phyloP scores from a whole-genome alignment of 495 filamentous ascomycete species.

The Penicillium manginii region DNA sequence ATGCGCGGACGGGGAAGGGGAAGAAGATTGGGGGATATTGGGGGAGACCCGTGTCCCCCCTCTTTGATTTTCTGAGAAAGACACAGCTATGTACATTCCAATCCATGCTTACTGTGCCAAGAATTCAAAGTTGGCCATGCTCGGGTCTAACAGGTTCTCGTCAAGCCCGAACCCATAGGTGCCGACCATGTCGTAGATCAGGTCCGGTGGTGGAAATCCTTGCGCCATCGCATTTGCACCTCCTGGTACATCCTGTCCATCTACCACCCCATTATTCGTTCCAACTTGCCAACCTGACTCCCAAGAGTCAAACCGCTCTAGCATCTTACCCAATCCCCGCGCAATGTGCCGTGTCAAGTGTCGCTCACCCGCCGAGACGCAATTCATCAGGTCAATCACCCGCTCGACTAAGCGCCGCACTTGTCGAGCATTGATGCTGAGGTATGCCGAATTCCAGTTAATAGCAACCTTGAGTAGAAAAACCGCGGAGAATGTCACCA shows the following conservation, averaged over 20 bases:
- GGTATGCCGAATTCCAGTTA: conserved; percentile 56
- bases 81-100: background rate
- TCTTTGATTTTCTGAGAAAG: background rate
- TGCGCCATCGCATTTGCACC: conserved; percentile 53
- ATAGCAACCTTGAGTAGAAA: conserved; percentile 61
- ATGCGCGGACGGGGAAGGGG: background rate
- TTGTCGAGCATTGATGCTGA: conserved; percentile 46
- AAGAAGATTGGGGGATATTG: background rate
- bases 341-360: conserved; percentile 59
- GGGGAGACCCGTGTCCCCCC: background rate
- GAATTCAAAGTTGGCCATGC: conserved; percentile 52
- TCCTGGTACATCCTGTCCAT: conserved; percentile 38
- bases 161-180: conserved; percentile 54
- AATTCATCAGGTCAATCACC: conserved; percentile 56
- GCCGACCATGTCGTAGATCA: conserved; percentile 55
- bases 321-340: conserved; percentile 56
- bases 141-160: conserved; percentile 51
- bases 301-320: conserved; percentile 52
- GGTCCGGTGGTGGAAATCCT: conserved; percentile 50
- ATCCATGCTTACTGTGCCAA: conserved; percentile 34
- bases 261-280: conserved; percentile 16
- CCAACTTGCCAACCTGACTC: conserved; percentile 40
- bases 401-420: conserved; percentile 52
- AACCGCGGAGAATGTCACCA: conserved; percentile 63
- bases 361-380: conserved; percentile 54